Evolutionary conservation across 345 rosid genomes (phyloP).

Genomic region (Populus alba): DNA sequence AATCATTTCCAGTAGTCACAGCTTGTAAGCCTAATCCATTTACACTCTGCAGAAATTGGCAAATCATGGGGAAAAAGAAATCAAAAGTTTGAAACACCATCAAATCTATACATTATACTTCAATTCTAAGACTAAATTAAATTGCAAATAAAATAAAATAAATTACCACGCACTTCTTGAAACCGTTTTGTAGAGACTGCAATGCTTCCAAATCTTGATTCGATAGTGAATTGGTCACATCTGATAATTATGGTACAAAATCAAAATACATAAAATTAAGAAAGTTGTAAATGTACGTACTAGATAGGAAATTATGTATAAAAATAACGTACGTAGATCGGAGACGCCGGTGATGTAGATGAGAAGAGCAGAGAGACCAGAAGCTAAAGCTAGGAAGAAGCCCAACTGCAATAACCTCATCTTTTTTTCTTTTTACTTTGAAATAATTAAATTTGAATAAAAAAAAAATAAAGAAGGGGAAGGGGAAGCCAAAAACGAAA

Average conservation of each 20-base stretch:
- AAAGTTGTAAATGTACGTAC: neutral
- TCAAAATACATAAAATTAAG: neutral
- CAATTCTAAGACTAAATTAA: neutral
- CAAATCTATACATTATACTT: neutral
- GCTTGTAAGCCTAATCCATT: slow-evolving; percentile 90
- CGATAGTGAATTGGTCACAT: slow-evolving; percentile 46
- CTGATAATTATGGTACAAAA: slow-evolving; percentile 36
- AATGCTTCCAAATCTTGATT: slow-evolving; percentile 68
- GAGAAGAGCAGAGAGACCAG: slow-evolving; percentile 70
- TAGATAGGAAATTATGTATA: neutral
- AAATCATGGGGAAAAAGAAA: neutral
- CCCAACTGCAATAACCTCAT: slow-evolving; percentile 73
- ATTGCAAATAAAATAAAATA: neutral
- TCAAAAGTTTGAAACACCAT: slow-evolving; percentile 1
- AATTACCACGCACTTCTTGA: slow-evolving; percentile 86
- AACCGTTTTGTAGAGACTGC: slow-evolving; percentile 56
- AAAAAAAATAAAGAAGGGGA: neutral
- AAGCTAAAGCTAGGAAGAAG: slow-evolving; percentile 54
- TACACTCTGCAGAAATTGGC: slow-evolving; percentile 54
- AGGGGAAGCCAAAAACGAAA: neutral
- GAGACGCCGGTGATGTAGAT: slow-evolving; percentile 80
- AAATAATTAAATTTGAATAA: neutral
- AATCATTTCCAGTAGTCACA: slow-evolving; percentile 43
- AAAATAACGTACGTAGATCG: slow-evolving; percentile 41
- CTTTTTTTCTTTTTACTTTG: neutral